Conservation (phyloP, 768 basidiomycete genomes). For the Mycena albidolilacea region DNA sequence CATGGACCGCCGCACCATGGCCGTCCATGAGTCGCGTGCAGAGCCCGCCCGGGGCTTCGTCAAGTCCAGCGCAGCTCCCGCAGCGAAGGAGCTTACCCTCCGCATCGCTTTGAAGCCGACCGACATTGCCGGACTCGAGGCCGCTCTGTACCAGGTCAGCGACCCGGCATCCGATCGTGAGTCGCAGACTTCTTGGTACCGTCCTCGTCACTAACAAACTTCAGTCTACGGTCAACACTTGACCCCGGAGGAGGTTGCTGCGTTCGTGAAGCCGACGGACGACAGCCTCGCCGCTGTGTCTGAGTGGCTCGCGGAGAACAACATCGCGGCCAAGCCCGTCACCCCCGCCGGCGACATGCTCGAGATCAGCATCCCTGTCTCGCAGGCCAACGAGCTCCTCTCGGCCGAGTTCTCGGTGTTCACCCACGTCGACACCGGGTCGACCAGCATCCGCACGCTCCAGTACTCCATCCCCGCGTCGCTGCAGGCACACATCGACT, state of each 20-base stretch:
- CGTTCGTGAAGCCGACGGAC: conserved; percentile 52
- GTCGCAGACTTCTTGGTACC: conserved; percentile 7
- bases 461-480: conserved; percentile 41
- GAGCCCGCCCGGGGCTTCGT: conserved; percentile 17
- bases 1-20: conserved; percentile 16
- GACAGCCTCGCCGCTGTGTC: conserved; percentile 50
- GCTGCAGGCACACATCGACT: conserved; percentile 36
- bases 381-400: conserved; percentile 41
- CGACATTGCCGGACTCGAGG: conserved; percentile 26
- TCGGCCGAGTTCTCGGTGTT: conserved; percentile 37
- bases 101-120: conserved; percentile 23
- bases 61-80: conserved; percentile 14
- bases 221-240: conserved; percentile 23
- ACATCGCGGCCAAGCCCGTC: conserved; percentile 40
- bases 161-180: conserved; percentile 19
- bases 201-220: not conserved
- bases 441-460: conserved; percentile 40
- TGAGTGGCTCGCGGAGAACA: conserved; percentile 53
- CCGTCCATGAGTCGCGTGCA: conserved; percentile 21
- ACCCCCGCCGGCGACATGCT: conserved; percentile 43
- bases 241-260: conserved; percentile 45
- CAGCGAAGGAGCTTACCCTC: conserved; percentile 21
- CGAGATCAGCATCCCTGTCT: conserved; percentile 38
- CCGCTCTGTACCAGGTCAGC: conserved; percentile 23
- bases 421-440: conserved; percentile 28